Percentiles rank a stretch among this genome's conserved stretches.
Conservation (phyloP, 139 green algal species). For the Tetratostichococcus sp. region DNA sequence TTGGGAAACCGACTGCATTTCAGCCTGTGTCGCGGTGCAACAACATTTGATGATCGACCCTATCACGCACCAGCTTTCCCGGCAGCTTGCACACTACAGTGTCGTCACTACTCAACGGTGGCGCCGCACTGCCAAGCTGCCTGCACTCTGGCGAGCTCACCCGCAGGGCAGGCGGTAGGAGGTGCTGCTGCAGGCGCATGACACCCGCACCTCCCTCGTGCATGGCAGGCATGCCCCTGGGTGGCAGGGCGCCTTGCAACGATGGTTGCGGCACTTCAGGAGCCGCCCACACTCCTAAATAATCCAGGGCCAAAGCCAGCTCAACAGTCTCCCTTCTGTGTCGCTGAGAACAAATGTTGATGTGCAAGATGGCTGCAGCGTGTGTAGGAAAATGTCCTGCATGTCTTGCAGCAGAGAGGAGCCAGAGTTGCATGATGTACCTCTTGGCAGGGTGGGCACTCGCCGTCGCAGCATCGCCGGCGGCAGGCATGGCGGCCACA, state of each 20-base stretch:
- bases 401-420: background rate
- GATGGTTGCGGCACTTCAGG: constrained; percentile 80
- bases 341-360: background rate
- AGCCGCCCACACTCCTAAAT: constrained; percentile 43
- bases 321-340: too few relatives aligned
- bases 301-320: too few relatives aligned
- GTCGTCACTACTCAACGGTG: too few relatives aligned
- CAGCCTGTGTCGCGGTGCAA: too few relatives aligned
- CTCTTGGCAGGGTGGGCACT: constrained; percentile 81
- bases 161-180: constrained; percentile 69
- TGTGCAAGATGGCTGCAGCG: too few relatives aligned
- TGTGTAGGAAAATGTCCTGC: too few relatives aligned
- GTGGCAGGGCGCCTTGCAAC: constrained; percentile 70
- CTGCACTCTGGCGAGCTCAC: too few relatives aligned
- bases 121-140: too few relatives aligned
- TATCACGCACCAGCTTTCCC: too few relatives aligned
- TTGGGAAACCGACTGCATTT: too few relatives aligned
- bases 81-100: too few relatives aligned
- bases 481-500: constrained; percentile 77
- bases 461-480: constrained; percentile 78
- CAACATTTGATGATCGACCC: too few relatives aligned
- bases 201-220: constrained; percentile 56
- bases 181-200: constrained; percentile 65
- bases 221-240: constrained; percentile 72
- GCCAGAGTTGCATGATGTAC: constrained; percentile 4